Evolutionary conservation across 306 rosid genomes (phyloP).

Genomic region (Corylus americana): DNA sequence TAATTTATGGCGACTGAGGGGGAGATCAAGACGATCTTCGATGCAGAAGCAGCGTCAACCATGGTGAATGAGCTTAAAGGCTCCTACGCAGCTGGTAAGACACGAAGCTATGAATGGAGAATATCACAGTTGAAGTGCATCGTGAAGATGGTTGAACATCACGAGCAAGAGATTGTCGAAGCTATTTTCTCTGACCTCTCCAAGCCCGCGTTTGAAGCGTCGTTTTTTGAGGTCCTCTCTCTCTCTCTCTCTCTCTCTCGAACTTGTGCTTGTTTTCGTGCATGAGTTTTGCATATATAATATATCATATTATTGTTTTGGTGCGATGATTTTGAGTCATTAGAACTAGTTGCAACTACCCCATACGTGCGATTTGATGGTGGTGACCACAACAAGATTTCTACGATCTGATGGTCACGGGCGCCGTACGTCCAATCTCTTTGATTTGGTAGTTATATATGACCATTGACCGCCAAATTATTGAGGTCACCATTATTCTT

Average conservation of each 20-base stretch:
- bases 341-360: too few relatives aligned
- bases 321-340: too few relatives aligned
- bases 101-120: not conserved
- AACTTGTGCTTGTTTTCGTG: too few relatives aligned
- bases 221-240: not conserved
- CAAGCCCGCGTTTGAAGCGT: not conserved
- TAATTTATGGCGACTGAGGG: not conserved
- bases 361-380: too few relatives aligned
- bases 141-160: not conserved
- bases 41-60: not conserved
- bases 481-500: too few relatives aligned
- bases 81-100: not conserved
- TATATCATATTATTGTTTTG: too few relatives aligned
- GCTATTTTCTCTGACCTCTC: not conserved
- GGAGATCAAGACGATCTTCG: not conserved
- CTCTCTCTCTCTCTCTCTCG: not conserved
- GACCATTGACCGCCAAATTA: too few relatives aligned
- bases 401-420: too few relatives aligned
- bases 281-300: too few relatives aligned
- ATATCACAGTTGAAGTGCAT: not conserved
- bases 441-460: too few relatives aligned
- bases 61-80: not conserved
- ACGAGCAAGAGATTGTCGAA: not conserved
- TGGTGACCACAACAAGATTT: too few relatives aligned
- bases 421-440: too few relatives aligned